Evolutionary conservation across 2,329 filamentous ascomycete genomes (phyloP).

Genomic region (Tothia fuscella): DNA sequence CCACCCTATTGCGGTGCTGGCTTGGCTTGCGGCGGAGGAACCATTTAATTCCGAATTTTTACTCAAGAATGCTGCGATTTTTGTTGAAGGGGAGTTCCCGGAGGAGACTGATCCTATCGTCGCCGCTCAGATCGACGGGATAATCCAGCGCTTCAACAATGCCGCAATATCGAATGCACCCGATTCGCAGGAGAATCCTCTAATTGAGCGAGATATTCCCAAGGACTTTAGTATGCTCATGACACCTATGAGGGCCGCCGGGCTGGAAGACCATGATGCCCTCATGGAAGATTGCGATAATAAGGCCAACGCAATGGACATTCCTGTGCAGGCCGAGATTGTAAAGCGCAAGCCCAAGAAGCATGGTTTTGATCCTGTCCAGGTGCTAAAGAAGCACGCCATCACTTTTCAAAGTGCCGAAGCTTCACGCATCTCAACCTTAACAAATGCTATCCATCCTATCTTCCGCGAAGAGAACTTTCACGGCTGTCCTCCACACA

Average conservation of each 20-base stretch:
- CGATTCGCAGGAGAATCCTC: not conserved
- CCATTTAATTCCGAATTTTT: conserved; percentile 6
- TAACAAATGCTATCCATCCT: conserved; percentile 25
- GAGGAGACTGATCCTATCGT: not conserved
- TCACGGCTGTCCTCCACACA: conserved; percentile 25
- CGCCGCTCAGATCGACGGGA: conserved; percentile 1
- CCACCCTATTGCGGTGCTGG: conserved; percentile 1
- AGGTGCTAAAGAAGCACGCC: conserved; percentile 28
- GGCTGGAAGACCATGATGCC: conserved; percentile 2
- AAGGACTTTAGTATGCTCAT: conserved; percentile 8
- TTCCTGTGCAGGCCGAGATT: not conserved
- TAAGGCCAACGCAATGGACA: not conserved
- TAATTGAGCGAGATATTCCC: conserved; percentile 5
- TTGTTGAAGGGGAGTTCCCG: not conserved
- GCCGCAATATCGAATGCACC: not conserved
- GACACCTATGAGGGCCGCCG: not conserved
- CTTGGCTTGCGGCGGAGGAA: conserved; percentile 7
- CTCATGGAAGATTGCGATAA: conserved; percentile 1
- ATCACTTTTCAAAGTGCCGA: conserved; percentile 20
- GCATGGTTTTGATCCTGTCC: conserved; percentile 27
- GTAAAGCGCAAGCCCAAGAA: conserved; percentile 13
- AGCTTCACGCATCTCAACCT: conserved; percentile 17
- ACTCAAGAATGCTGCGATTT: not conserved
- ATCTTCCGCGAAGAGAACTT: conserved; percentile 28
- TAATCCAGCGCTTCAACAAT: conserved; percentile 1